These are phyloP conservation scores for Gnomoniopsis smithogilvyi DNA, from an alignment of 2,329 filamentous ascomycete species.

Conservation along the genomic window DNA sequence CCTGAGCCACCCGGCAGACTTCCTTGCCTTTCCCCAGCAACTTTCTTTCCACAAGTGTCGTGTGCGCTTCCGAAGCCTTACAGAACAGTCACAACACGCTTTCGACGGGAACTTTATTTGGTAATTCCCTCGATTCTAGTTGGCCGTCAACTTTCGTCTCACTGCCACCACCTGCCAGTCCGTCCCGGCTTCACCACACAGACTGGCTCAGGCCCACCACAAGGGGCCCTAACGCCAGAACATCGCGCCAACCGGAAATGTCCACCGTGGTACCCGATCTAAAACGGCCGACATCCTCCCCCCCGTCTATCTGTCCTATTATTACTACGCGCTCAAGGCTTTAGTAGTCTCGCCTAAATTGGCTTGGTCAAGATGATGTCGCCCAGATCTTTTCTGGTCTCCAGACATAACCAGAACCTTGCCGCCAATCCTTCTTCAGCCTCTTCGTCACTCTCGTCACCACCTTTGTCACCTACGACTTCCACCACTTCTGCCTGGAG, in stretches of 20 bases:
- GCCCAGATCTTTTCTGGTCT: slow-evolving; percentile 36
- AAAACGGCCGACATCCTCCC: slow-evolving; percentile 6
- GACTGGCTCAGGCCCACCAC: slow-evolving; percentile 3
- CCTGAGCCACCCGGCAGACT: slow-evolving; percentile 4
- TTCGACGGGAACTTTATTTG: slow-evolving; percentile 7
- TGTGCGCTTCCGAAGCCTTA: not conserved
- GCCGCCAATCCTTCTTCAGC: slow-evolving; percentile 15
- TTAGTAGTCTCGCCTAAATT: slow-evolving; percentile 13
- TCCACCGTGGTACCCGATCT: slow-evolving; percentile 10
- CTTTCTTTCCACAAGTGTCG: not conserved
- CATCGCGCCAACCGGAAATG: slow-evolving; percentile 15
- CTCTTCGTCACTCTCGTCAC: slow-evolving; percentile 15
- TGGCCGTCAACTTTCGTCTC: not conserved
- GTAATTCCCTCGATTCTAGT: slow-evolving; percentile 12
- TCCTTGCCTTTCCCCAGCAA: not conserved
- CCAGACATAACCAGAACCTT: slow-evolving; percentile 27
- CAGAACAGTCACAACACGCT: not conserved
- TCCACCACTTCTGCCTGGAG: slow-evolving; percentile 20
- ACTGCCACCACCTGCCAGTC: not conserved
- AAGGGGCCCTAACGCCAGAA: not conserved
- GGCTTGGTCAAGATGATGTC: slow-evolving; percentile 32
- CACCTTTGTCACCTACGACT: slow-evolving; percentile 3
- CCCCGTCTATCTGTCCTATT: not conserved
- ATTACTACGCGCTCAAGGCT: slow-evolving; percentile 14
- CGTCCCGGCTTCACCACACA: not conserved